These are phyloP conservation scores for Panellus pusillus DNA, from an alignment of 768 basidiomycete genomes.

Conservation along the genomic window DNA sequence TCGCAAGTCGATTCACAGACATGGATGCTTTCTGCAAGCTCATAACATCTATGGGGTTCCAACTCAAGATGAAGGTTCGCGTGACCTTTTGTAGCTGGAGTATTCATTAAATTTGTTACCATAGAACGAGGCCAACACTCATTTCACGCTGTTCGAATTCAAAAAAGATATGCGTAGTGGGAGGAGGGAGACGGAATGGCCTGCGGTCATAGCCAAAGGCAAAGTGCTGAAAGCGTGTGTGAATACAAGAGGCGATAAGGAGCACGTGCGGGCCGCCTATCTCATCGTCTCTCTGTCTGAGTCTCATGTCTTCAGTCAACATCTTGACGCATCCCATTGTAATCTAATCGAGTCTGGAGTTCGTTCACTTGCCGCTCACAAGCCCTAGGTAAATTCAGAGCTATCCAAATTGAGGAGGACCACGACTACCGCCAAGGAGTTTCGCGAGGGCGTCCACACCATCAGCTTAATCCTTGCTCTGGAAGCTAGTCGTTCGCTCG, in stretches of 20 bases:
- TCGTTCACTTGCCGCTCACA: background rate
- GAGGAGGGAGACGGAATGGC: constrained; percentile 62
- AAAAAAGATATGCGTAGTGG: constrained; percentile 51
- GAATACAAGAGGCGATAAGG: constrained; percentile 84
- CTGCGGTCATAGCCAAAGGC: constrained; percentile 49
- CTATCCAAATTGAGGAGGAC: constrained; percentile 68
- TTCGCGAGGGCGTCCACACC: constrained; percentile 78
- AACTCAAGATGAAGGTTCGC: constrained; percentile 62
- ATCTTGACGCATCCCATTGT: constrained; percentile 64
- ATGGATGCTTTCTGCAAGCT: constrained; percentile 66
- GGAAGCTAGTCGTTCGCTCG: constrained; percentile 73
- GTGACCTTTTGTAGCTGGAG: background rate
- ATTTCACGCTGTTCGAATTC: constrained; percentile 86
- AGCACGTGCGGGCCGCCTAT: background rate
- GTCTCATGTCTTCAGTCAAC: constrained; percentile 39
- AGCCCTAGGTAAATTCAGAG: constrained; percentile 56
- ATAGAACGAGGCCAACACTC: constrained; percentile 79
- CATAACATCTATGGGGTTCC: constrained; percentile 71
- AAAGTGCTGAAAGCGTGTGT: constrained; percentile 78
- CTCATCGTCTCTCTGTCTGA: background rate
- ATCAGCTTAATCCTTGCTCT: constrained; percentile 80
- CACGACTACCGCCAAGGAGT: constrained; percentile 67
- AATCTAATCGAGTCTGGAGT: background rate
- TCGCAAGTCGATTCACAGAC: constrained; percentile 77
- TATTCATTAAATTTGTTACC: constrained; percentile 10